Evolutionary conservation across 179 eudicot genomes (phyloP).

Genomic region (Spinacia oleracea): DNA sequence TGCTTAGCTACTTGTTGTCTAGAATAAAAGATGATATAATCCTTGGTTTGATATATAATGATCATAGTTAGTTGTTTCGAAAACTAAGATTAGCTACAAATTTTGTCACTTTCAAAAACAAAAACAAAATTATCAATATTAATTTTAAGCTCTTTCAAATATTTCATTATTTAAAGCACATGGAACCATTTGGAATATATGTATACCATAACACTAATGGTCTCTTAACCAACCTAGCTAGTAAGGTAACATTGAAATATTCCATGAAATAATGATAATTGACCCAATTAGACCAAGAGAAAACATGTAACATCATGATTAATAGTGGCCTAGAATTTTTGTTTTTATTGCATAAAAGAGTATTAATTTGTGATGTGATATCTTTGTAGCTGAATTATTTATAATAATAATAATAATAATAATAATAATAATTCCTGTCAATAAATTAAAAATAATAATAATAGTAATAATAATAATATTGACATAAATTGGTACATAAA

Average conservation of each 20-base stretch:
- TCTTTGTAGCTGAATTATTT: neutral
- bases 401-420: no score
- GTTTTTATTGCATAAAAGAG: slow-evolving; percentile 14
- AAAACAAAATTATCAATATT: no score
- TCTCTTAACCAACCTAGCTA: slow-evolving; percentile 1
- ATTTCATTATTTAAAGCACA: slow-evolving; percentile 6
- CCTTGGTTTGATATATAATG: no score
- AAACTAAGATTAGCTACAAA: neutral
- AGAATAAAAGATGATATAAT: no score
- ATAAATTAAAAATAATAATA: no score
- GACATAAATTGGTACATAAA: no score
- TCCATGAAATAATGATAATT: neutral
- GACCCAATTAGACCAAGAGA: neutral
- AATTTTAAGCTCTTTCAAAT: neutral
- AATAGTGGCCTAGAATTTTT: slow-evolving; percentile 7
- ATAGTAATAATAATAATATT: no score
- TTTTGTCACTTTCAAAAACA: neutral
- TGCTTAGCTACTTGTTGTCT: no score
- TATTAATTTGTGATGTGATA: neutral
- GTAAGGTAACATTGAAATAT: slow-evolving; percentile 6
- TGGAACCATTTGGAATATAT: slow-evolving; percentile 5
- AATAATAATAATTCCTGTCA: no score
- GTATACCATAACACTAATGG: neutral
- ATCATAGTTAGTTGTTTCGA: neutral
- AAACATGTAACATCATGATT: slow-evolving; percentile 3